A percentile compares a stretch with the other conserved stretches of the same genome.
Conservation (phyloP, 305 asterid species). For the Salvia sclarea region DNA sequence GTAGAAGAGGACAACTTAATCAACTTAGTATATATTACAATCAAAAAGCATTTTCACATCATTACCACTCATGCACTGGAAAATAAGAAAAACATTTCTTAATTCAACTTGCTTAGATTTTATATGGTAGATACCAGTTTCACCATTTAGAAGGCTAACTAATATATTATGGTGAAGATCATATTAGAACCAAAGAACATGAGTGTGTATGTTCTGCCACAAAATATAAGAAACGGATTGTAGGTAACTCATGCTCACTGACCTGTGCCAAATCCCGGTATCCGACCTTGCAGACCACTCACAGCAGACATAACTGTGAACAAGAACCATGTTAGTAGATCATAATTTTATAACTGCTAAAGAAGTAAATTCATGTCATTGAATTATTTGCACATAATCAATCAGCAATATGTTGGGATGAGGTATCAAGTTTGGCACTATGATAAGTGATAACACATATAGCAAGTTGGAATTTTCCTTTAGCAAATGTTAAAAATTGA, state of each 20-base stretch:
- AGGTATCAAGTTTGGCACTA: neutral
- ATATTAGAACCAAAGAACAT: neutral
- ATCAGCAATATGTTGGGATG: neutral
- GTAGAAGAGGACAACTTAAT: conserved; percentile 21
- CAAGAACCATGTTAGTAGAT: conserved; percentile 32
- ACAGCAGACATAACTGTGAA: conserved; percentile 94
- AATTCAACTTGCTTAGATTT: neutral
- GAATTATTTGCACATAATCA: neutral
- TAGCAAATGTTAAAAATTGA: too few relatives aligned
- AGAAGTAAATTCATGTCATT: neutral
- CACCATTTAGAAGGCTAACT: neutral
- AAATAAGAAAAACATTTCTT: neutral
- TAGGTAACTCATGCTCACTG: conserved; percentile 30
- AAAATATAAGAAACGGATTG: neutral
- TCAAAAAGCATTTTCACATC: neutral
- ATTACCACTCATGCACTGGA: neutral
- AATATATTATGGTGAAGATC: neutral
- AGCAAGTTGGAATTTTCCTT: too few relatives aligned
- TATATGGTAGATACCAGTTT: neutral
- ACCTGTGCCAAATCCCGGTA: conserved; percentile 94
- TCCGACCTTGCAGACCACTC: conserved; percentile 81
- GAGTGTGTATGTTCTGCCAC: neutral
- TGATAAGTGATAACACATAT: too few relatives aligned
- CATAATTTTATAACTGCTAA: neutral
- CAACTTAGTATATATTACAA: neutral